phyloP scores from a whole-genome alignment of 371 early-diverging fungal genomes.

The Chytridium lagenaria region DNA sequence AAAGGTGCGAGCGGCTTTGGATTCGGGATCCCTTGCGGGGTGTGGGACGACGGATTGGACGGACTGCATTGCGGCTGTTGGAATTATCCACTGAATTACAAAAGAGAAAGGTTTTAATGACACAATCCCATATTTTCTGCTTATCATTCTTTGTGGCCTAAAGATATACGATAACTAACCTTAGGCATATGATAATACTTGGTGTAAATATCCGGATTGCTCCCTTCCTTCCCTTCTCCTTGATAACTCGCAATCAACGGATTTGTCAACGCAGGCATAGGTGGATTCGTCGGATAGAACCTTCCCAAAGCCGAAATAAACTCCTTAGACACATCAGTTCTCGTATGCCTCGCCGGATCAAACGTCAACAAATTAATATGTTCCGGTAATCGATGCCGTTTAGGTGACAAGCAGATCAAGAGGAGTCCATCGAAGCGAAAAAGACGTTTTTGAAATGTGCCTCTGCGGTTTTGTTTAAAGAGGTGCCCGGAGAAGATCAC shows the following conservation, averaged over 20 bases:
- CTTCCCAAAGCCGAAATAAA: conserved; percentile 22
- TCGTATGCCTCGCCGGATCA: conserved; percentile 28
- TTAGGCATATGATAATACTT: conserved; percentile 44
- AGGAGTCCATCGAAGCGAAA: conserved; percentile 48
- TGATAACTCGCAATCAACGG: conserved; percentile 36
- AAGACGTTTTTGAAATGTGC: conserved; percentile 40
- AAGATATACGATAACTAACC: conserved; percentile 25
- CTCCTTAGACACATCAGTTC: conserved; percentile 19
- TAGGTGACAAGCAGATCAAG: conserved; percentile 44
- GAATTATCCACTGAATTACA: conserved; percentile 43
- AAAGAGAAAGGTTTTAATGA: neutral
- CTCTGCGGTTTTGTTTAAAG: conserved; percentile 40
- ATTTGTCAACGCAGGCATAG: conserved; percentile 40
- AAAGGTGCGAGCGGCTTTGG: conserved; percentile 41
- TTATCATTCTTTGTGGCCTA: neutral
- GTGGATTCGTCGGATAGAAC: conserved; percentile 42
- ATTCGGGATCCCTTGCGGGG: conserved; percentile 33
- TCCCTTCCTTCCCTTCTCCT: conserved; percentile 12
- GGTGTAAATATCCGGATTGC: conserved; percentile 19
- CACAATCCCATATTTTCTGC: neutral
- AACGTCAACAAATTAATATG: conserved; percentile 33
- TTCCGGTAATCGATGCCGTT: conserved; percentile 35
- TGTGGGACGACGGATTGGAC: conserved; percentile 31
- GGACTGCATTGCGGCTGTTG: conserved; percentile 34
- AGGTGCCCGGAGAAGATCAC: conserved; percentile 39